Percentiles rank a stretch among this genome's conserved stretches.
Conservation (phyloP, 805 yeast genomes). For the Millerozyma acaciae region DNA sequence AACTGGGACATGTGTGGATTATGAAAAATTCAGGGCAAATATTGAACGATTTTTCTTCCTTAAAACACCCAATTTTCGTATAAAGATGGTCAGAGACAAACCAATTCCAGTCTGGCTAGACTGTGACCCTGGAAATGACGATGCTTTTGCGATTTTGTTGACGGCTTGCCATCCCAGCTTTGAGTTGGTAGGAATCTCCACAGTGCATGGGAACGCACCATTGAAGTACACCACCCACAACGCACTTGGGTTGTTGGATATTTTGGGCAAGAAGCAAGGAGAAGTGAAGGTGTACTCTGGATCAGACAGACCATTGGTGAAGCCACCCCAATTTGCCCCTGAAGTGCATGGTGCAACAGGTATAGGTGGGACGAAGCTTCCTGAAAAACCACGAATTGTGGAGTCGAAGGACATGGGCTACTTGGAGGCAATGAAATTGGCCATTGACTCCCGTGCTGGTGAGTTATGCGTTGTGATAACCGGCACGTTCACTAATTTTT, state of each 20-base stretch:
- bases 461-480: conserved; percentile 64
- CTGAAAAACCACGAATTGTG: conserved; percentile 44
- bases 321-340: conserved; percentile 50
- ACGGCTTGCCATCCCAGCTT: conserved; percentile 58
- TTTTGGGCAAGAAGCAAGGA: conserved; percentile 36
- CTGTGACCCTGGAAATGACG: conserved; percentile 93
- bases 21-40: too few species aligned
- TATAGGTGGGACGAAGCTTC: conserved; percentile 65
- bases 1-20: too few species aligned
- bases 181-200: conserved; percentile 63
- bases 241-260: conserved; percentile 63
- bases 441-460: conserved; percentile 42
- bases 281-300: conserved; percentile 68
- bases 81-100: conserved; percentile 6
- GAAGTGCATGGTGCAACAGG: conserved; percentile 74
- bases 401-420: conserved; percentile 21
- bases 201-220: conserved; percentile 71
- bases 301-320: conserved; percentile 51
- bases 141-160: conserved; percentile 68
- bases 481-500: conserved; percentile 74
- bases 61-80: too few species aligned
- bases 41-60: too few species aligned
- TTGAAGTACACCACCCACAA: conserved; percentile 64
- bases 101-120: conserved; percentile 74
- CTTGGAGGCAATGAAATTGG: conserved; percentile 36